Percentiles rank a stretch among this genome's conserved stretches.
Evolutionary conservation across 2,329 filamentous ascomycete species (phyloP).

Genomic region (Apiospora saccharicola): DNA sequence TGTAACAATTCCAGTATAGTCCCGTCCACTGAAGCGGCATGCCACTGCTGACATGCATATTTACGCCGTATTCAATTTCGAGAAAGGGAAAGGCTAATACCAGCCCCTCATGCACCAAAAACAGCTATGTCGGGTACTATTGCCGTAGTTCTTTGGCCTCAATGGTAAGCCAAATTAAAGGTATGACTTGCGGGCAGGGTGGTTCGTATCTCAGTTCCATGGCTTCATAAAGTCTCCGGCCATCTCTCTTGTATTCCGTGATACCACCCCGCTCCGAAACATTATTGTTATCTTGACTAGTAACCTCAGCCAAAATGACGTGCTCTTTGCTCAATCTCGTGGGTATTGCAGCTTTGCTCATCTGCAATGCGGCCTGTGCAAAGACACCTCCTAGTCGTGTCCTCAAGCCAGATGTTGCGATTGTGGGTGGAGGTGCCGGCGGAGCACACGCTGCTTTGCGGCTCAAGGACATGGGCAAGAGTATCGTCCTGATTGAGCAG

Average conservation of each 20-base stretch:
- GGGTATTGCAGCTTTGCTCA: not conserved
- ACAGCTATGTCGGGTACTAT: not conserved
- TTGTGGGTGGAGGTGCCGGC: conserved; percentile 6
- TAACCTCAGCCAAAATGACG: not conserved
- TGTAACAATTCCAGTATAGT: not conserved
- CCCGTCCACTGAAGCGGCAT: not conserved
- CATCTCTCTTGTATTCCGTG: no score
- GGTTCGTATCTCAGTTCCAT: no score
- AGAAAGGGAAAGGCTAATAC: not conserved
- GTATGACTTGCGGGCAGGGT: no score
- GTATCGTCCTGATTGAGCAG: not conserved
- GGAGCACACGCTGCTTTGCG: conserved; percentile 3
- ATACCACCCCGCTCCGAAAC: no score
- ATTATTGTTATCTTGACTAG: not conserved
- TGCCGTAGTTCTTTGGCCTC: not conserved
- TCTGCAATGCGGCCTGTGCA: not conserved
- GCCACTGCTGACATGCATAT: not conserved
- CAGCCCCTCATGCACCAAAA: not conserved
- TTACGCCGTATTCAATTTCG: not conserved
- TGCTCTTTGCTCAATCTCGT: not conserved
- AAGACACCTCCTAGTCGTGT: not conserved
- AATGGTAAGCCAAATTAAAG: not conserved
- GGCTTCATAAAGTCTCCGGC: no score
- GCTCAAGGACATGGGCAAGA: conserved; percentile 12
- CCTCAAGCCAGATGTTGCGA: not conserved